Conservation (phyloP, 805 yeast genomes). For the Lachancea cidri region DNA sequence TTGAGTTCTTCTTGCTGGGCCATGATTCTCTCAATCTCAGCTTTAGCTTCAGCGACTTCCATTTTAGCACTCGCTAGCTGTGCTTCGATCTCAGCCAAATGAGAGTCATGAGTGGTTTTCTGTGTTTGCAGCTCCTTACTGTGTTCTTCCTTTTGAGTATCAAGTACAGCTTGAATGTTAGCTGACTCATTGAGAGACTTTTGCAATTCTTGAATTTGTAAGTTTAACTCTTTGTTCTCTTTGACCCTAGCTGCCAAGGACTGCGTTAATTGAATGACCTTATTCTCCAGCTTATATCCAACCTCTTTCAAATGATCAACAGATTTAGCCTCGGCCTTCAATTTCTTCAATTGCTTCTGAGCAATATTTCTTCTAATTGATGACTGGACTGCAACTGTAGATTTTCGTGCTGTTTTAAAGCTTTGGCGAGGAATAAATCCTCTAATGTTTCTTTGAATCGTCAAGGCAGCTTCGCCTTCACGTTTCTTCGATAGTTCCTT, state of each 20-base stretch:
- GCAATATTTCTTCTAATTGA: constrained; percentile 75
- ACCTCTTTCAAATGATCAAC: constrained; percentile 87
- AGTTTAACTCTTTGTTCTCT: constrained; percentile 69
- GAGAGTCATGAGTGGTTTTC: constrained; percentile 43
- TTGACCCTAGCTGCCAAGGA: constrained; percentile 70
- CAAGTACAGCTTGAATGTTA: constrained; percentile 47
- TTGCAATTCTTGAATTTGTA: constrained; percentile 51
- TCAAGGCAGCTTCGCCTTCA: constrained; percentile 57
- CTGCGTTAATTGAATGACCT: constrained; percentile 94
- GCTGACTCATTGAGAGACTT: constrained; percentile 49
- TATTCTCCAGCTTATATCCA: constrained; percentile 89
- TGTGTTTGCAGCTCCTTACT: constrained; percentile 42
- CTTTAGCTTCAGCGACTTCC: constrained; percentile 53
- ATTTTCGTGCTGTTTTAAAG: constrained; percentile 42
- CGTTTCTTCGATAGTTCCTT: constrained; percentile 44
- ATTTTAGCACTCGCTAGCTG: constrained; percentile 51
- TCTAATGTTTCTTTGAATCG: constrained; percentile 71
- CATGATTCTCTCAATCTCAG: constrained; percentile 54
- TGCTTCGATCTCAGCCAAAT: constrained; percentile 45
- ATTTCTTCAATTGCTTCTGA: constrained; percentile 49
- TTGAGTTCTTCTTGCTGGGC: constrained; percentile 57
- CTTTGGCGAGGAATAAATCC: constrained; percentile 56
- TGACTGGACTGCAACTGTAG: constrained; percentile 71
- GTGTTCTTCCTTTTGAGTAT: constrained; percentile 51
- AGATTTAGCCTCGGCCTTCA: constrained; percentile 86